Conservation (phyloP, 2,329 filamentous ascomycete species). For the Xylogone sp. region DNA sequence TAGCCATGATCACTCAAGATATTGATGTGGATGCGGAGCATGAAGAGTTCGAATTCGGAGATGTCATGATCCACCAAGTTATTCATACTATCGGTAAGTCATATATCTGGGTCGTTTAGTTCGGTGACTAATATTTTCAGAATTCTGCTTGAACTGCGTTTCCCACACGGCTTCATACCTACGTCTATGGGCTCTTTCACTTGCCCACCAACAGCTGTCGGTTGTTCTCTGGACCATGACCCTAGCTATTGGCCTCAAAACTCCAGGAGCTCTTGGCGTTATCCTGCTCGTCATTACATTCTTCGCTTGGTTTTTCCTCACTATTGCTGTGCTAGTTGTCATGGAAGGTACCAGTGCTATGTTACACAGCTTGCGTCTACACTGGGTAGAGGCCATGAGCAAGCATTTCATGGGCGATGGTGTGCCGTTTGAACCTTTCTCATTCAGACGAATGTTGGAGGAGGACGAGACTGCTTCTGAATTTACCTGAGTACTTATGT, state of each 20-base stretch:
- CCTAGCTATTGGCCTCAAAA: slow-evolving; percentile 69
- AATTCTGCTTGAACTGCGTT: slow-evolving; percentile 98
- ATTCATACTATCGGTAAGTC: slow-evolving; percentile 95
- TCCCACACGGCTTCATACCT: slow-evolving; percentile 98
- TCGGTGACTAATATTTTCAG: slow-evolving; percentile 41
- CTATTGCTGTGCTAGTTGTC: slow-evolving; percentile 75
- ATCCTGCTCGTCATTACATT: slow-evolving; percentile 81
- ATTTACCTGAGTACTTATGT: slow-evolving; percentile 28
- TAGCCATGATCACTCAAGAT: slow-evolving; percentile 86
- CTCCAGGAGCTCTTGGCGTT: slow-evolving; percentile 64
- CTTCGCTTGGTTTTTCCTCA: slow-evolving; percentile 85
- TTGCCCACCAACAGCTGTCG: slow-evolving; percentile 96
- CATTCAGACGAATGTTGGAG: slow-evolving; percentile 78
- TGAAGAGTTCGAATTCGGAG: slow-evolving; percentile 95
- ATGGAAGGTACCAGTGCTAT: slow-evolving; percentile 98
- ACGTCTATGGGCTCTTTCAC: slow-evolving; percentile 93
- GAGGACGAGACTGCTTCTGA: slow-evolving; percentile 67
- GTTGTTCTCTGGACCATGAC: slow-evolving; percentile 98
- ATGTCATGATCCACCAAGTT: slow-evolving; percentile 98
- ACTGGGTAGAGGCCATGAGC: slow-evolving; percentile 97
- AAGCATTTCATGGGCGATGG: slow-evolving; percentile 94
- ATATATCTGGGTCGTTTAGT: neutral
- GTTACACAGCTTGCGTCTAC: slow-evolving; percentile 85
- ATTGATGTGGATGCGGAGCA: slow-evolving; percentile 78
- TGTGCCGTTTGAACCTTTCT: slow-evolving; percentile 83